Conservation (phyloP, 2,329 filamentous ascomycete species). For the Colletotrichum magnum region DNA sequence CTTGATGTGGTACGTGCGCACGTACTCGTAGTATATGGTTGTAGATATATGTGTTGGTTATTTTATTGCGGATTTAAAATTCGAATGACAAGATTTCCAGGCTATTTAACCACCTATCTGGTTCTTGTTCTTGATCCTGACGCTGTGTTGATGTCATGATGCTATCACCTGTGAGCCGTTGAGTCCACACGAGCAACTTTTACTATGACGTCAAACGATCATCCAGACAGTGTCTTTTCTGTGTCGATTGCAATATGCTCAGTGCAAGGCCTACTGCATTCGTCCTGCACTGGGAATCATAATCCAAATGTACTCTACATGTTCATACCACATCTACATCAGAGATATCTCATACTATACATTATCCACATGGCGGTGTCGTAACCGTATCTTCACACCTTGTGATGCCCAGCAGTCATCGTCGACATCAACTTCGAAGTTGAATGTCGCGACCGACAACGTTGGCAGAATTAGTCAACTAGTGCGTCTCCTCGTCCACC, state of each 20-base stretch:
- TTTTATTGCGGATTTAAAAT: not conserved
- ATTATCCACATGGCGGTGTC: not conserved
- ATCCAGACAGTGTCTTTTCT: not conserved
- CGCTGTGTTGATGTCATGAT: constrained; percentile 22
- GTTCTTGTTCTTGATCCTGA: no score
- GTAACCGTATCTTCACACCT: not conserved
- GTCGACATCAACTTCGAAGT: no score
- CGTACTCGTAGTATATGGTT: not conserved
- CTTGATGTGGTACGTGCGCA: not conserved
- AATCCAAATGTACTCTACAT: not conserved
- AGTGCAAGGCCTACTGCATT: not conserved
- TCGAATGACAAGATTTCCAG: not conserved
- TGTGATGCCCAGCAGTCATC: no score
- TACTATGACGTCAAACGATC: constrained; percentile 50
- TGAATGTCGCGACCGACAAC: no score
- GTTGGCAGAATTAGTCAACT: not conserved
- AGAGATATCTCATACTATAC: not conserved
- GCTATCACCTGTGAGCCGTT: constrained; percentile 3
- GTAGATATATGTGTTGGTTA: not conserved
- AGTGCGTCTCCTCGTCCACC: not conserved
- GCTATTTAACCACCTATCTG: not conserved
- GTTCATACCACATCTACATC: not conserved
- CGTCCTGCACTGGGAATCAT: not conserved
- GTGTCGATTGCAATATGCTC: not conserved
- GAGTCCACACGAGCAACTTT: not conserved